Percentiles rank a stretch among this genome's conserved stretches.
phyloP scores from a whole-genome alignment of 2,329 filamentous ascomycete genomes.

The Colletotrichum nymphaeae region DNA sequence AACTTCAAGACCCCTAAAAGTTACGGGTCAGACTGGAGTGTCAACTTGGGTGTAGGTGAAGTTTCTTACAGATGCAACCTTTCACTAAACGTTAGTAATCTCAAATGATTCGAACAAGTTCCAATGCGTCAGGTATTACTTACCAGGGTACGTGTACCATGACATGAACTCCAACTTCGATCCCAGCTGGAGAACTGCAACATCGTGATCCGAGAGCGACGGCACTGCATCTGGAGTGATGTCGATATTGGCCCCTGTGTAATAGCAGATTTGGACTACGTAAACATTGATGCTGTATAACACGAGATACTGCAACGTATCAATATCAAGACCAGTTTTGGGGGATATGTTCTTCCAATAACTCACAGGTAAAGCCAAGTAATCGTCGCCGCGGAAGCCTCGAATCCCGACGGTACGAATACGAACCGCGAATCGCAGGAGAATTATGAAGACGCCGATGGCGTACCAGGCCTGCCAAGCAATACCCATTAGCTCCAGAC shows the following conservation, averaged over 20 bases:
- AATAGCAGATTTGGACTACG: conserved; percentile 36
- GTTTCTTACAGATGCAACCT: conserved; percentile 40
- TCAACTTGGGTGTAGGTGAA: too few relatives aligned
- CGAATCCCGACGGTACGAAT: conserved; percentile 36
- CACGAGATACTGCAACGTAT: conserved; percentile 35
- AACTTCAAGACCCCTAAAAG: conserved; percentile 41
- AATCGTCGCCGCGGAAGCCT: conserved; percentile 38
- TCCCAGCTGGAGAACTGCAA: conserved; percentile 37
- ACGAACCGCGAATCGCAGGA: conserved; percentile 35
- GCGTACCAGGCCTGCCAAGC: conserved; percentile 33
- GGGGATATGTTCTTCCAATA: not conserved
- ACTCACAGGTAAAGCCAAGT: conserved; percentile 35
- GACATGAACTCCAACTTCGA: conserved; percentile 41
- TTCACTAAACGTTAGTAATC: too few relatives aligned
- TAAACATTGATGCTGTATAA: conserved; percentile 40
- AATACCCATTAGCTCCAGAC: not conserved
- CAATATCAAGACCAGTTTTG: not conserved
- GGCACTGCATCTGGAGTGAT: conserved; percentile 34
- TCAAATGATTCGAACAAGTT: too few relatives aligned
- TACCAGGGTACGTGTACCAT: conserved; percentile 40
- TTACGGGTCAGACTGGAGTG: not conserved
- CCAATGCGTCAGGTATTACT: too few relatives aligned
- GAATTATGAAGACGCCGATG: conserved; percentile 35
- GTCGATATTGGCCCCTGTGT: conserved; percentile 40
- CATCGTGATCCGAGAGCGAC: conserved; percentile 37